These are phyloP conservation scores for Acacia acuminata DNA, from an alignment of 306 rosid species.

Conservation along the genomic window DNA sequence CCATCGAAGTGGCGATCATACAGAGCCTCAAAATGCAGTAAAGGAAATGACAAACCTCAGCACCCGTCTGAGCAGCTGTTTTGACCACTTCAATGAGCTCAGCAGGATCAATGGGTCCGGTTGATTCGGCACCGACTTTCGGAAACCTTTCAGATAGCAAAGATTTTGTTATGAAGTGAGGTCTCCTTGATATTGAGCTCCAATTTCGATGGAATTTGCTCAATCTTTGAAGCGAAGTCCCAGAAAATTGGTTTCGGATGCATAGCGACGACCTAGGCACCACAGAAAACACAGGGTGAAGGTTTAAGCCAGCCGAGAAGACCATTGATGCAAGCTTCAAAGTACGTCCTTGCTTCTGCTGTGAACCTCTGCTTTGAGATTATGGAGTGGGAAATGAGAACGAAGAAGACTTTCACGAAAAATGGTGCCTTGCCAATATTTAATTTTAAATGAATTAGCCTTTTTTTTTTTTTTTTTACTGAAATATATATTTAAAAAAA, in stretches of 20 bases:
- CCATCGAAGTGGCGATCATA: background rate
- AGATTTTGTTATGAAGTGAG: constrained; percentile 43
- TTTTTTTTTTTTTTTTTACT: no score
- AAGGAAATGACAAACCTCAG: constrained; percentile 55
- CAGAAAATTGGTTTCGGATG: constrained; percentile 18
- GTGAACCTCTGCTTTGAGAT: background rate
- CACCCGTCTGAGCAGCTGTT: constrained; percentile 89
- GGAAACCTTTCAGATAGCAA: constrained; percentile 60
- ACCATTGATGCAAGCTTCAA: constrained; percentile 42
- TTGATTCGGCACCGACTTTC: constrained; percentile 62
- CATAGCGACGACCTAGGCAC: constrained; percentile 38
- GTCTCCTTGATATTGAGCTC: constrained; percentile 34
- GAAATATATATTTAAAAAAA: no score
- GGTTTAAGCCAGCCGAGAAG: constrained; percentile 47
- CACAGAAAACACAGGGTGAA: constrained; percentile 37
- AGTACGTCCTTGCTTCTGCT: background rate
- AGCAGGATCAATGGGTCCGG: constrained; percentile 60
- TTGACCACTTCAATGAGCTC: constrained; percentile 82
- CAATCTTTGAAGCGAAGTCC: constrained; percentile 22
- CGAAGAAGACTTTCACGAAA: background rate
- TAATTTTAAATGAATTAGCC: no score
- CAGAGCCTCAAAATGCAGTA: background rate
- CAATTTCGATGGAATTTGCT: constrained; percentile 30
- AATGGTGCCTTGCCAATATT: background rate
- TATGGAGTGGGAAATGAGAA: background rate